Evolutionary conservation across 2,329 filamentous ascomycete genomes (phyloP).

Genomic region (Monosporascus sp.): DNA sequence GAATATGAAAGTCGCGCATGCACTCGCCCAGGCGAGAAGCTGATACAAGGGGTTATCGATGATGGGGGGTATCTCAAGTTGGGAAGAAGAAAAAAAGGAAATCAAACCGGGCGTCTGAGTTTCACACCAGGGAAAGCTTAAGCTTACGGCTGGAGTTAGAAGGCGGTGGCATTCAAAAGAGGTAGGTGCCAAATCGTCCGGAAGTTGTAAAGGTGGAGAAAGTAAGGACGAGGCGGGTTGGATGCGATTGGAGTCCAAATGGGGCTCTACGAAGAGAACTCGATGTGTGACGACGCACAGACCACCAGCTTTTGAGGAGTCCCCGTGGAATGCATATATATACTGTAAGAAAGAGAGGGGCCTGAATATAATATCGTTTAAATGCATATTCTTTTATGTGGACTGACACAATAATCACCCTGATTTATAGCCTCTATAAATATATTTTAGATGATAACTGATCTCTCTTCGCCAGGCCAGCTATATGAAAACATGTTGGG

Average conservation of each 20-base stretch:
- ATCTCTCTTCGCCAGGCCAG: no score
- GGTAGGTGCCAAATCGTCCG: background rate
- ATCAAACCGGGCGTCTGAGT: background rate
- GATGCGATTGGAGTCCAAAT: constrained; percentile 4
- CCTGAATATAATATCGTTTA: no score
- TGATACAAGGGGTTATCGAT: background rate
- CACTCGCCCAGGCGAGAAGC: background rate
- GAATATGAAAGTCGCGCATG: background rate
- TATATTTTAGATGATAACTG: no score
- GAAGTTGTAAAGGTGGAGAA: background rate
- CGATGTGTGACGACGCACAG: background rate
- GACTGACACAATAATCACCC: accelerated
- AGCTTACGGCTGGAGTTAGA: background rate
- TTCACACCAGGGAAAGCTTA: background rate
- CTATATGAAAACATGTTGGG: no score
- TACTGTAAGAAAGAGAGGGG: no score
- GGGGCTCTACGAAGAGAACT: background rate
- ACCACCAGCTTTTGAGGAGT: background rate
- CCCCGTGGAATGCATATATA: no score
- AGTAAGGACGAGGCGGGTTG: constrained; percentile 6
- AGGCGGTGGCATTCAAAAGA: background rate
- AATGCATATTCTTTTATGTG: no score
- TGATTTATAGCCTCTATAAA: no score
- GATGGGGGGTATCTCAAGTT: background rate
- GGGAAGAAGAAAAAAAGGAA: background rate